Evolutionary conservation across 2,329 filamentous ascomycete species (phyloP).

Genomic region (Penicillium sp.): DNA sequence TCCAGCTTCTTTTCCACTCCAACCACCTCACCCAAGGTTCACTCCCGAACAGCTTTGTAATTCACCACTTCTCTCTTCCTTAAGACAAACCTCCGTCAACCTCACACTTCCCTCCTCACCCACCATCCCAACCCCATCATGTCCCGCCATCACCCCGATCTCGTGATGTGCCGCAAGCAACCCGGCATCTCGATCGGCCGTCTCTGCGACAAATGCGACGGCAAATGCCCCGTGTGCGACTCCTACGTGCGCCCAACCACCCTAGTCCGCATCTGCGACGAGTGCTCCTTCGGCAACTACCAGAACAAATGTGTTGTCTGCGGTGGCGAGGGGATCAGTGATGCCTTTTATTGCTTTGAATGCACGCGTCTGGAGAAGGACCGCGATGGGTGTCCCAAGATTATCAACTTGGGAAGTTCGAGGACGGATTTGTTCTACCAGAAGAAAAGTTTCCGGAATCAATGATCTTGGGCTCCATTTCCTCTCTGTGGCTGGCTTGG

Average conservation of each 20-base stretch:
- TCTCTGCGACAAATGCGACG: conserved; percentile 99
- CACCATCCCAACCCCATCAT: conserved; percentile 52
- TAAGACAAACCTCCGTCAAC: not conserved
- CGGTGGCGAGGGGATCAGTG: conserved; percentile 95
- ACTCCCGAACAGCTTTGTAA: conserved; percentile 2
- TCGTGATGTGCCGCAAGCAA: conserved; percentile 99
- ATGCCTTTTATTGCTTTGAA: conserved; percentile 99
- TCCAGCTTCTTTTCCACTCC: conserved; percentile 16
- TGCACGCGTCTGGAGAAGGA: conserved; percentile 97
- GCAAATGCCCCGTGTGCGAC: conserved; percentile 98
- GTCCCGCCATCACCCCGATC: conserved; percentile 95
- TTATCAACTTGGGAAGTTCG: conserved; percentile 95
- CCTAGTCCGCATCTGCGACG: conserved; percentile 96
- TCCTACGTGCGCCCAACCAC: conserved; percentile 98
- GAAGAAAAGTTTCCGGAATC: conserved; percentile 62
- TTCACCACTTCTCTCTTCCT: conserved; percentile 2
- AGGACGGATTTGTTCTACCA: conserved; percentile 87
- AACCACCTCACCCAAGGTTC: not conserved
- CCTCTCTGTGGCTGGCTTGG: conserved; percentile 12
- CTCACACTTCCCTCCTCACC: not conserved
- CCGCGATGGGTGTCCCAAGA: conserved; percentile 96
- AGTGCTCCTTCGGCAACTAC: conserved; percentile 99
- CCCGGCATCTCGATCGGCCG: conserved; percentile 96
- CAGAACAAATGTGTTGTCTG: conserved; percentile 99
- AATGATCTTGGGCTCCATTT: conserved; percentile 31